Percentiles rank a stretch among this genome's conserved stretches.
phyloP scores from a whole-genome alignment of 2,329 filamentous ascomycete species.

The Fusarium euwallaceae region DNA sequence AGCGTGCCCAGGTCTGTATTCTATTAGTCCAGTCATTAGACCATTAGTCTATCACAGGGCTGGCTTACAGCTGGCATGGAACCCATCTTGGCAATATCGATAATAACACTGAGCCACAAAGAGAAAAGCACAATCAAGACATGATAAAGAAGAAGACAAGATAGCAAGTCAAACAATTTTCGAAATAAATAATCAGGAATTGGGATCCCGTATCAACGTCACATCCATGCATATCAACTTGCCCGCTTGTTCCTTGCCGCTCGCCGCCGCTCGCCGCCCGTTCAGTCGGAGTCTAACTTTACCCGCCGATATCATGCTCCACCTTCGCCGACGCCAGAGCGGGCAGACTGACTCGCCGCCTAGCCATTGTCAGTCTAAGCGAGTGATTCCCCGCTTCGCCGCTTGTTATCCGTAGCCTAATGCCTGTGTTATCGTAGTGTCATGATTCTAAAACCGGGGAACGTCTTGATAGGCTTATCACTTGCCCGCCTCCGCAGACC shows the following conservation, averaged over 20 bases:
- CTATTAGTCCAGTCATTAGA: background rate
- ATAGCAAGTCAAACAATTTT: background rate
- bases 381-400: background rate
- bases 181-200: background rate
- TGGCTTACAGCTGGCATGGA: background rate
- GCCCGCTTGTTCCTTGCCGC: background rate
- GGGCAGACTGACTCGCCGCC: background rate
- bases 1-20: background rate
- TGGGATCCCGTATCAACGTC: background rate
- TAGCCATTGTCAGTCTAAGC: background rate
- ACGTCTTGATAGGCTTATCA: background rate
- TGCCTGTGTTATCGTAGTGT: background rate
- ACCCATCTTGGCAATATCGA: background rate
- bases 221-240: background rate
- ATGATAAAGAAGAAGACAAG: background rate
- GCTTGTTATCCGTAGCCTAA: background rate
- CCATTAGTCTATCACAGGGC: background rate
- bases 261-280: background rate
- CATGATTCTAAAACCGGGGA: background rate
- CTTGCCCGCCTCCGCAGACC: conserved; percentile 1
- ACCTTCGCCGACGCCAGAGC: background rate
- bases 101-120: background rate
- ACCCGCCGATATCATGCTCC: background rate
- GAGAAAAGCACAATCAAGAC: background rate
- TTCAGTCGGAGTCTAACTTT: background rate